Evolutionary conservation across 257 asterid species (phyloP).

Genomic region (Echites panduratus): DNA sequence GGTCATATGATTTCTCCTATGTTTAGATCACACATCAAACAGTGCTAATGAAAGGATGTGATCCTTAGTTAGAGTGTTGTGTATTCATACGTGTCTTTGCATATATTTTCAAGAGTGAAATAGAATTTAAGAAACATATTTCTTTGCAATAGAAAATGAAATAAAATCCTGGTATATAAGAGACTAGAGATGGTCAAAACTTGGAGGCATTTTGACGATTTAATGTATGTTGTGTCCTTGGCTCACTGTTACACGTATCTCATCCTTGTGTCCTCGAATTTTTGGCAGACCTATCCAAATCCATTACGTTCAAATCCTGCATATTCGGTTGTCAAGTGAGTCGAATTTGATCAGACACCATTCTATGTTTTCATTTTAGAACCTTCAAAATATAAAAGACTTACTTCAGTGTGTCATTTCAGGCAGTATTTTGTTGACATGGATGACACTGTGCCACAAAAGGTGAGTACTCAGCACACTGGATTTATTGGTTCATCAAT

Average conservation of each 20-base stretch:
- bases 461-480: constrained; percentile 26
- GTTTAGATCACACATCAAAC: neutral
- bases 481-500: neutral
- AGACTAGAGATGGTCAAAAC: neutral
- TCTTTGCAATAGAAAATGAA: neutral
- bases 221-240: neutral
- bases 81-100: no score
- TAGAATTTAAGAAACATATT: neutral
- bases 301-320: constrained; percentile 45
- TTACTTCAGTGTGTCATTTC: constrained; percentile 18
- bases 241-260: neutral
- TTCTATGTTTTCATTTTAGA: neutral
- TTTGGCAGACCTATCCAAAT: constrained; percentile 38
- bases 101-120: neutral
- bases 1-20: neutral
- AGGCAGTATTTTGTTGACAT: constrained; percentile 51
- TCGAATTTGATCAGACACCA: constrained; percentile 6
- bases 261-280: constrained; percentile 18
- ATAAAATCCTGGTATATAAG: neutral
- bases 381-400: neutral
- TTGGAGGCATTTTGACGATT: neutral
- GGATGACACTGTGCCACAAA: constrained; percentile 51
- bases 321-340: constrained; percentile 54
- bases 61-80: neutral
- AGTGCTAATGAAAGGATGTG: neutral